phyloP scores from a whole-genome alignment of 1,284 basidiomycete species.

The Lentinus polychrous region DNA sequence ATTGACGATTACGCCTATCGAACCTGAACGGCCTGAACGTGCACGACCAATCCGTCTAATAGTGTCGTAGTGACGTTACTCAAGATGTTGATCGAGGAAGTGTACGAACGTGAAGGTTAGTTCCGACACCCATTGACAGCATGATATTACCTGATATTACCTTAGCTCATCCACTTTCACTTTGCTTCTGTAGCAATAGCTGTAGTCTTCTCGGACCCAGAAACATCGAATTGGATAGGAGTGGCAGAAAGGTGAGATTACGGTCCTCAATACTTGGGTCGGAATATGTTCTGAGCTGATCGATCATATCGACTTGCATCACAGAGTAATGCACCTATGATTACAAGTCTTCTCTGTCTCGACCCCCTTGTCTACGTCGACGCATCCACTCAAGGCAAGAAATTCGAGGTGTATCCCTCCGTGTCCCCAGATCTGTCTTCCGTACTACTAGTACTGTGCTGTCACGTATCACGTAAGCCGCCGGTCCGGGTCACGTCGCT shows the following conservation, averaged over 20 bases:
- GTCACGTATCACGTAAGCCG: too few relatives aligned
- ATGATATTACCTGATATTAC: constrained; percentile 13
- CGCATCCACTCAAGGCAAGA: too few relatives aligned
- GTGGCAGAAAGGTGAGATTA: constrained; percentile 42
- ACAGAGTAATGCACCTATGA: constrained; percentile 41
- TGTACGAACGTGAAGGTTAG: constrained; percentile 51
- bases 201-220: constrained; percentile 52
- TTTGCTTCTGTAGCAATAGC: constrained; percentile 27
- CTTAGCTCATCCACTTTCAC: constrained; percentile 1
- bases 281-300: too few relatives aligned
- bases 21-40: constrained; percentile 25
- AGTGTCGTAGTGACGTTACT: constrained; percentile 38
- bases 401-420: too few relatives aligned
- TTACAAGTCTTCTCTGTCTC: too few relatives aligned
- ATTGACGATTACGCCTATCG: not conserved
- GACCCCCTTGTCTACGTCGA: too few relatives aligned
- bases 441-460: too few relatives aligned
- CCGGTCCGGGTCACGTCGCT: too few relatives aligned
- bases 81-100: constrained; percentile 43
- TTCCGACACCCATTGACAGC: too few relatives aligned
- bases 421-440: too few relatives aligned
- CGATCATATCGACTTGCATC: not conserved
- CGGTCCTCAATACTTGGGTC: not conserved
- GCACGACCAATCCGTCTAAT: not conserved
- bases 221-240: constrained; percentile 48